Evolutionary conservation across 257 asterid species (phyloP), one percentile per base, ranked within the genome.

Genomic region (Jacaranda mimosifolia): DNA sequence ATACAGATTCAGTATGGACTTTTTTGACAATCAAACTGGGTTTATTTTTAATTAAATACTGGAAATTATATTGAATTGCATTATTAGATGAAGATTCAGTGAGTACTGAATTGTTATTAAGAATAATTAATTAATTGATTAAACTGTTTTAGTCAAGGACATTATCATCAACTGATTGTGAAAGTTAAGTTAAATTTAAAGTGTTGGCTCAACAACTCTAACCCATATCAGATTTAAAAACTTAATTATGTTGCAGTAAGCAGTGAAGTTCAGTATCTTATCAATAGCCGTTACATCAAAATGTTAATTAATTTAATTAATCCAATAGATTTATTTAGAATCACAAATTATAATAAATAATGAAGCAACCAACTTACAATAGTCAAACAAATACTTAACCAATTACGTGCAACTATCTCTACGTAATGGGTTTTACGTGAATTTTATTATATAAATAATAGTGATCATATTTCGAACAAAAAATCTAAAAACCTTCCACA

Each of bases 131-230:
- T 26, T 26, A 2, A 21, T 55, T 3, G 9, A 17, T 39, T 11
- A 18, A 55, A 40, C 21, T 15, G 17, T 52, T 53, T 43, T 0
- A 11, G 65, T 58, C 65, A 26, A 21, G 15, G 65, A 58, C 35
- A 12, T n/a, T 74, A 35, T 52, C 15, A 18, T 12, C 49, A 46
- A 40, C 6, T 43, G 18, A 32, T 53, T 43, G 48, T 55, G 40
- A 46, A 43, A 35, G 35, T 18, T 57, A 3, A 0, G 17, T 15
- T 53, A 42, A 56, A 57, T 52, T 5, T 9, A 13, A 53, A 63
- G 59, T 62, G 77, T 70, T 62, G 45, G 72, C 67, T 72, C 74
- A 79, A 79, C 83, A 63, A 72, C 75, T 73, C 75, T 65, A 72
- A 15, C 69, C 12, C 7, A 39, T 77, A 65, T 38, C 40, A 67